Evolutionary conservation across 164 flowering plant species (phyloP).

Genomic region (Vitis vinifera): DNA sequence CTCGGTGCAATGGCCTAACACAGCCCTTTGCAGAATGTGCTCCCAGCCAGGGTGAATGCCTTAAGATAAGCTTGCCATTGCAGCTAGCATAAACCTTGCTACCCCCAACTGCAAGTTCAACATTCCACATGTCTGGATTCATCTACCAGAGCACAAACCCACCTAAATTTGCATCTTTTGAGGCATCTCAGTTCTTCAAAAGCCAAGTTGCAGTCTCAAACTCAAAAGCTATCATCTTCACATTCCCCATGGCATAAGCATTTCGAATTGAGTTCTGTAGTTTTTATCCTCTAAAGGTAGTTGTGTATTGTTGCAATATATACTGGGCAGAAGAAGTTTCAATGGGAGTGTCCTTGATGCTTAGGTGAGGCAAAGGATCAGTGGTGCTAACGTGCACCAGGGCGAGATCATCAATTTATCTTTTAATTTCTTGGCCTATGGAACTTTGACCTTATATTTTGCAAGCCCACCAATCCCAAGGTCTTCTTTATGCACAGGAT

Average conservation of each 20-base stretch:
- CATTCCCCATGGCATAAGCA: conserved; percentile 68
- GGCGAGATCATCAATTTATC: conserved; percentile 54
- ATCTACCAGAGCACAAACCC: conserved; percentile 48
- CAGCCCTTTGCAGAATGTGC: conserved; percentile 67
- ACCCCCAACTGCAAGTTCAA: no score
- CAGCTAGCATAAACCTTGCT: conserved; percentile 7
- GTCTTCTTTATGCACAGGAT: conserved; percentile 36
- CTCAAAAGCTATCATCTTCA: conserved; percentile 57
- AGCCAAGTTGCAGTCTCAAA: conserved; percentile 53
- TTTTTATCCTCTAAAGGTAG: conserved; percentile 65
- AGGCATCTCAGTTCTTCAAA: conserved; percentile 35
- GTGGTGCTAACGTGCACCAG: conserved; percentile 48
- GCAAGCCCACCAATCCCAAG: conserved; percentile 59
- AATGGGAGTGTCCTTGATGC: conserved; percentile 70
- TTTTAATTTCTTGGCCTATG: conserved; percentile 36
- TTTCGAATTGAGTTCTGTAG: conserved; percentile 52
- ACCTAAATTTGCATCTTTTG: conserved; percentile 45
- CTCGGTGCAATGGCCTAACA: conserved; percentile 62
- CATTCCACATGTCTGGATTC: no score
- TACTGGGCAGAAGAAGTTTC: conserved; percentile 72
- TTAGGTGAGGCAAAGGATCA: conserved; percentile 58
- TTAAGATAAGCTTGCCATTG: conserved; percentile 41
- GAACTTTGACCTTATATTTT: conserved; percentile 66
- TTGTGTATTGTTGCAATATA: conserved; percentile 67
- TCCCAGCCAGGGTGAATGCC: neutral